These are phyloP conservation scores for Beauveria sp. DNA, from an alignment of 2,329 filamentous ascomycete genomes.

Conservation along the genomic window DNA sequence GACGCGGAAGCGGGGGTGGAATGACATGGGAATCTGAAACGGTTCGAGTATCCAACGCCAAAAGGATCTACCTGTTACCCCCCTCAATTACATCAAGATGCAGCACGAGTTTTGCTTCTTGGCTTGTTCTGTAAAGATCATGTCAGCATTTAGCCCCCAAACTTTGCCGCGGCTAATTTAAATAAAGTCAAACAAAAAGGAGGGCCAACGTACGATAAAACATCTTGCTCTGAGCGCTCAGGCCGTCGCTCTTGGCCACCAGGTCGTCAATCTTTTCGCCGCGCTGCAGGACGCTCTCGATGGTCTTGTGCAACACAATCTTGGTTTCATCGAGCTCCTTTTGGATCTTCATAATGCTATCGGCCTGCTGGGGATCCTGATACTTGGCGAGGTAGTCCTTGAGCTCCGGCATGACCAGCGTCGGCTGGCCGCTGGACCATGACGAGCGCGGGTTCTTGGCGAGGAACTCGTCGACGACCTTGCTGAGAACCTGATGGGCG, in stretches of 20 bases:
- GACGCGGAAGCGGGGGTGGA: neutral
- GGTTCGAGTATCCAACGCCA: conserved; percentile 21
- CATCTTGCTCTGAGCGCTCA: conserved; percentile 93
- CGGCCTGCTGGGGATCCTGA: conserved; percentile 81
- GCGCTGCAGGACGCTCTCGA: conserved; percentile 76
- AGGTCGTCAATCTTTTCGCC: conserved; percentile 95
- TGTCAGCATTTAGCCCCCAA: conserved; percentile 8
- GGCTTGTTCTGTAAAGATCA: conserved; percentile 43
- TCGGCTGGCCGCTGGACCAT: conserved; percentile 50
- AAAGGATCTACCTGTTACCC: conserved; percentile 8
- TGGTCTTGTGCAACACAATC: conserved; percentile 94
- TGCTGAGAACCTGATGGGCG: conserved; percentile 79
- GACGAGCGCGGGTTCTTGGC: conserved; percentile 62
- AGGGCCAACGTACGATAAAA: conserved; percentile 66
- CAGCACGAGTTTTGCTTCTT: conserved; percentile 80
- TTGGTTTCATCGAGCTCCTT: conserved; percentile 96
- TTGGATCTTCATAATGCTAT: conserved; percentile 93
- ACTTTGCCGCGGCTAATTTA: neutral
- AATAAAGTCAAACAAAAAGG: neutral
- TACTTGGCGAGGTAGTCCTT: conserved; percentile 68
- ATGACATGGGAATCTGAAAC: neutral
- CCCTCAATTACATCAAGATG: conserved; percentile 49
- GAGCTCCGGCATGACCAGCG: conserved; percentile 61
- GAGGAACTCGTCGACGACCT: conserved; percentile 82
- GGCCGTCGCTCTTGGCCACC: conserved; percentile 83